Conservation (phyloP, 2,329 filamentous ascomycete species). For the Fusarium sp. region DNA sequence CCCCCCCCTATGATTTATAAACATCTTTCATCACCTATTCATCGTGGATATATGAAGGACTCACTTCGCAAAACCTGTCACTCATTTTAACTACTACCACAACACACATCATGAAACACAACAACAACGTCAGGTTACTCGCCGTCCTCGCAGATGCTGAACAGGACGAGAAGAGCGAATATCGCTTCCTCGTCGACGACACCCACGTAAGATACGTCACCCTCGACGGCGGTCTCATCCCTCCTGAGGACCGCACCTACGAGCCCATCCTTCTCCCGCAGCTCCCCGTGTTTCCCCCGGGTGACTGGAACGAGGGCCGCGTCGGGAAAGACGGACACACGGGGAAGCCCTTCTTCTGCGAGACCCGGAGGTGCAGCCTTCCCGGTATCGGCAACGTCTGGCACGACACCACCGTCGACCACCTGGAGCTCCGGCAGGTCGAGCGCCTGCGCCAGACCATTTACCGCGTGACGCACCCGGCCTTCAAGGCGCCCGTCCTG, state of each 20-base stretch:
- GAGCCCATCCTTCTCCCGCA: constrained; percentile 49
- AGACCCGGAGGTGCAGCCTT: constrained; percentile 44
- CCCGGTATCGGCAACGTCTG: constrained; percentile 52
- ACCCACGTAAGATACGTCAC: constrained; percentile 57
- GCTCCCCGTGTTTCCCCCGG: constrained; percentile 54
- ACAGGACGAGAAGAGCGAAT: constrained; percentile 50
- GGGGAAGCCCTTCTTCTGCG: constrained; percentile 47
- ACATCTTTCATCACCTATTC: neutral
- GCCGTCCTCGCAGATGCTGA: constrained; percentile 45
- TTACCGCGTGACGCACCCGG: constrained; percentile 45
- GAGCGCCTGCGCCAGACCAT: constrained; percentile 48
- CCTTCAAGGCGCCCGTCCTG: constrained; percentile 40
- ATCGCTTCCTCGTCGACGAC: constrained; percentile 54
- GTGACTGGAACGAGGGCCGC: constrained; percentile 57
- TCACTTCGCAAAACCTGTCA: neutral
- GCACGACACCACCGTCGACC: constrained; percentile 52
- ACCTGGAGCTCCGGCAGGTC: constrained; percentile 49
- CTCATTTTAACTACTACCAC: neutral
- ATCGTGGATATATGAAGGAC: constrained; percentile 9
- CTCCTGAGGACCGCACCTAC: constrained; percentile 51
- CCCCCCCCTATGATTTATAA: neutral
- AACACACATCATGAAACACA: constrained; percentile 28
- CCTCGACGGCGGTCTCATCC: constrained; percentile 52
- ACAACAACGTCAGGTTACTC: constrained; percentile 46
- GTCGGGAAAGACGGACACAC: constrained; percentile 47